phyloP scores from a whole-genome alignment of 768 basidiomycete species.

The Fomitopsis serialis region DNA sequence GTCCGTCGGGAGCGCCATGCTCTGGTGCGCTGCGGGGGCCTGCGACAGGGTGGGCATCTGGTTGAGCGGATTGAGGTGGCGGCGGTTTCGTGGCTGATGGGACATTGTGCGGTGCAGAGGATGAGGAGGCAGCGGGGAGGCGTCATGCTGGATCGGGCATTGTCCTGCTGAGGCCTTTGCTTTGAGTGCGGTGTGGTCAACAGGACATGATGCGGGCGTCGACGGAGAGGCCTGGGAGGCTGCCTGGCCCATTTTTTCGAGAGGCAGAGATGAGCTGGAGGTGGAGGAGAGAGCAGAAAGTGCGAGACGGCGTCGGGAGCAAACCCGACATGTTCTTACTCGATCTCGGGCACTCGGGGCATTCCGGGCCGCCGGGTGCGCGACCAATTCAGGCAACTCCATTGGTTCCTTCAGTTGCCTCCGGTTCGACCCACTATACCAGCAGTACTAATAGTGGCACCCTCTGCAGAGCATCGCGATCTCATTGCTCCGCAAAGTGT shows the following conservation, averaged over 20 bases:
- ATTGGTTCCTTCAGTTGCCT: too few species aligned
- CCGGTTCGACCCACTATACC: too few species aligned
- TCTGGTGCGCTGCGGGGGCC: constrained; percentile 52
- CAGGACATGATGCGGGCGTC: constrained; percentile 15
- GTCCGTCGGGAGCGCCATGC: constrained; percentile 57
- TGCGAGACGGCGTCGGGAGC: too few species aligned
- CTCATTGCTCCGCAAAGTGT: too few species aligned
- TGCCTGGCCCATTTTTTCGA: constrained; percentile 21
- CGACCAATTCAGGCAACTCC: too few species aligned
- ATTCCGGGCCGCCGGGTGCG: too few species aligned
- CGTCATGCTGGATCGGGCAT: constrained; percentile 38
- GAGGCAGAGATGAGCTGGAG: too few species aligned
- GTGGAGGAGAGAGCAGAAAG: too few species aligned
- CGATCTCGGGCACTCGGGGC: too few species aligned
- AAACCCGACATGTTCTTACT: too few species aligned
- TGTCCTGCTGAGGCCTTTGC: constrained; percentile 22
- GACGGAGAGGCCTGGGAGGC: constrained; percentile 19
- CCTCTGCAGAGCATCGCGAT: too few species aligned
- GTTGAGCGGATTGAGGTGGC: constrained; percentile 61
- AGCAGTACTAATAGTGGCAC: too few species aligned
- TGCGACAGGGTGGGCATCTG: constrained; percentile 87
- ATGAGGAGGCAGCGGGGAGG: constrained; percentile 16
- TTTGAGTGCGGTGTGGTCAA: constrained; percentile 15
- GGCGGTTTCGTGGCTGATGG: constrained; percentile 46
- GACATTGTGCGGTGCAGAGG: constrained; percentile 45